Evolutionary conservation across 1,284 basidiomycete species (phyloP).

Genomic region (Neolentinus lepideus): DNA sequence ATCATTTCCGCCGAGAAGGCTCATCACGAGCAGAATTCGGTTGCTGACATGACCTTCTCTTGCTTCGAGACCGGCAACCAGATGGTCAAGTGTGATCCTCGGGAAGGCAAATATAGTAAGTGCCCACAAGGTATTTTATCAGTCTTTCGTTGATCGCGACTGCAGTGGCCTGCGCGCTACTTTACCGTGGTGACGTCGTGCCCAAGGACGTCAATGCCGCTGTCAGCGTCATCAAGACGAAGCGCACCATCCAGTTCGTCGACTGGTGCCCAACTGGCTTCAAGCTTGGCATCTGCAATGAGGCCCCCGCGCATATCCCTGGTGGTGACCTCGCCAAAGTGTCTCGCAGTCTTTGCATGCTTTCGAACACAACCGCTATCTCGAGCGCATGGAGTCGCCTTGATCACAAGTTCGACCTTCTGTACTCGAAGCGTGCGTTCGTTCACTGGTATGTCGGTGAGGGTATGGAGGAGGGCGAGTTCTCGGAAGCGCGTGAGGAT

Average conservation of each 20-base stretch:
- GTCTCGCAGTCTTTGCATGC: slow-evolving; percentile 84
- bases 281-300: slow-evolving; percentile 91
- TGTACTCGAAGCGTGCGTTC: slow-evolving; percentile 90
- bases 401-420: slow-evolving; percentile 98
- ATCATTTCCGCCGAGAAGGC: slow-evolving; percentile 79
- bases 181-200: slow-evolving; percentile 85
- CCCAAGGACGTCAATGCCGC: slow-evolving; percentile 89
- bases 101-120: slow-evolving; percentile 82
- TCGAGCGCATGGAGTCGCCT: slow-evolving; percentile 84
- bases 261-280: slow-evolving; percentile 91
- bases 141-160: too few species aligned
- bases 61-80: slow-evolving; percentile 93
- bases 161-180: slow-evolving; percentile 67
- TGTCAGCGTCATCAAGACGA: slow-evolving; percentile 82
- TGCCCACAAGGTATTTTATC: slow-evolving; percentile 11
- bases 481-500: slow-evolving; percentile 96
- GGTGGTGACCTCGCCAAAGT: slow-evolving; percentile 87
- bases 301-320: slow-evolving; percentile 78
- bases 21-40: slow-evolving; percentile 89
- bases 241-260: slow-evolving; percentile 76
- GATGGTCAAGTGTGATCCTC: slow-evolving; percentile 82
- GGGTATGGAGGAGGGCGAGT: slow-evolving; percentile 99
- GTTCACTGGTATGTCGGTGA: slow-evolving; percentile 96
- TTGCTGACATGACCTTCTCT: slow-evolving; percentile 90
- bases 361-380: slow-evolving; percentile 84